Evolutionary conservation across 2,329 filamentous ascomycete genomes (phyloP).

Genomic region (Madurella fahalii): DNA sequence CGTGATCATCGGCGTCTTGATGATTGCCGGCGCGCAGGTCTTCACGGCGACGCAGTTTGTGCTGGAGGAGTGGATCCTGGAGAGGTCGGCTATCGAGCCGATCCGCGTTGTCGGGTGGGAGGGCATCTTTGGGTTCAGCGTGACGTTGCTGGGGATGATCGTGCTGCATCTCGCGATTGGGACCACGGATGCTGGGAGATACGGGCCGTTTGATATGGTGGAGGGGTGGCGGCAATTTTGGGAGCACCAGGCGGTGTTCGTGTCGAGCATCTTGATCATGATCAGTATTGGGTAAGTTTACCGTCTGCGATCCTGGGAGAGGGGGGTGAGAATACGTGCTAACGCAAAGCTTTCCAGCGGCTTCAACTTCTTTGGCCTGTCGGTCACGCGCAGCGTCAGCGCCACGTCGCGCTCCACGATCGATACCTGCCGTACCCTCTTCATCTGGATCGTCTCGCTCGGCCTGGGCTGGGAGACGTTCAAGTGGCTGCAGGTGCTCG

Average conservation of each 20-base stretch:
- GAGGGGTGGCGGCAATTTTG: constrained; percentile 83
- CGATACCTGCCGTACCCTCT: constrained; percentile 93
- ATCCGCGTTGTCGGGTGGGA: constrained; percentile 95
- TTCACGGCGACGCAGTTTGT: constrained; percentile 98
- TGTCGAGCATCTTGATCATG: constrained; percentile 89
- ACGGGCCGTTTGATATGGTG: constrained; percentile 85
- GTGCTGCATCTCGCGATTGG: constrained; percentile 76
- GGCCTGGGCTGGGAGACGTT: constrained; percentile 95
- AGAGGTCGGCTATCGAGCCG: constrained; percentile 63
- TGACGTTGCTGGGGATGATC: constrained; percentile 75
- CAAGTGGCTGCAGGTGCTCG: constrained; percentile 91
- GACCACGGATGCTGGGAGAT: constrained; percentile 64
- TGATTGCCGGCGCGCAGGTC: constrained; percentile 92
- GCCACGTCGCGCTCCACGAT: constrained; percentile 94
- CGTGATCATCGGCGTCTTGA: constrained; percentile 75
- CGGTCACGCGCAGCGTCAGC: constrained; percentile 82
- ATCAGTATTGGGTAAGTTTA: constrained; percentile 82
- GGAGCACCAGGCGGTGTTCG: constrained; percentile 62
- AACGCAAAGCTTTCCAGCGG: constrained; percentile 52
- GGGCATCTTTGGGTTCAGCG: constrained; percentile 80
- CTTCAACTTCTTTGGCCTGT: constrained; percentile 98
- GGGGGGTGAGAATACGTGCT: not conserved
- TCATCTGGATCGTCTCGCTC: constrained; percentile 95
- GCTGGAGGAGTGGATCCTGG: constrained; percentile 86
- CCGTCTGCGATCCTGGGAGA: not conserved